Base-by-base conservation (phyloP, 305 asterid species). In the Fraxinus paxiana region DNA sequence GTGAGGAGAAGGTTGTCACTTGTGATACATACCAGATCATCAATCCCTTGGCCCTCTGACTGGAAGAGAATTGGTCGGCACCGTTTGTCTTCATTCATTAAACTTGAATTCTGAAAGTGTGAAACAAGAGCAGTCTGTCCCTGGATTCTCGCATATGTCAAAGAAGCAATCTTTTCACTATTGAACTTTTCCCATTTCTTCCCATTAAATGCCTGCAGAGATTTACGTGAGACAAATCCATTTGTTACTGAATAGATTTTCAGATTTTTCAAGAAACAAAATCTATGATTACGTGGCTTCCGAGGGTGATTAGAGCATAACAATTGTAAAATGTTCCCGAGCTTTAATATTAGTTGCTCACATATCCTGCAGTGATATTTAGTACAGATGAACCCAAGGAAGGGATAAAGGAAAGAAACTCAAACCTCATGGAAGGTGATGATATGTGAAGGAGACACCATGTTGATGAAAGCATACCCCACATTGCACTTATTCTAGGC, bases 111-210 rank as follows among this genome's bases (percentile, higher is more conserved):
- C 86, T 94, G 97, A 78, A 95, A 95, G 85, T 95, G 98, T 0
- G 95, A 90, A 82, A 95, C 87, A 6, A 95, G 85, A 31, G 98
- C 95, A 37, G 83, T 63, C 85, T 91, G 93, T 82, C 98, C 98
- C 79, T 93, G 98, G 82, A 90, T 90, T 65, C 98, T 92, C 0
- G 97, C 98, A 85, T 95, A 95, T 69, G 93, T 92, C 75, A 95
- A 90, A 31, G 98, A 92, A 15, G 97, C 98, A 20, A 95, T 95
- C 81, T 95, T 95, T 85, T 95, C 98, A 51, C 98, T 93, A 75
- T 95, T 95, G 48, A 95, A 95, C 82, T 92, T 95, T 75, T 95
- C 98, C 98, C 98, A 94, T 85, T 87, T 95, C 90, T 91, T 95
- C 84, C 98, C 98, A 78, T 95, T 93, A 82, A 95, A 93, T 73